Conservation (phyloP, 2,329 filamentous ascomycete genomes). For the Arthrobotrys sinensis region DNA sequence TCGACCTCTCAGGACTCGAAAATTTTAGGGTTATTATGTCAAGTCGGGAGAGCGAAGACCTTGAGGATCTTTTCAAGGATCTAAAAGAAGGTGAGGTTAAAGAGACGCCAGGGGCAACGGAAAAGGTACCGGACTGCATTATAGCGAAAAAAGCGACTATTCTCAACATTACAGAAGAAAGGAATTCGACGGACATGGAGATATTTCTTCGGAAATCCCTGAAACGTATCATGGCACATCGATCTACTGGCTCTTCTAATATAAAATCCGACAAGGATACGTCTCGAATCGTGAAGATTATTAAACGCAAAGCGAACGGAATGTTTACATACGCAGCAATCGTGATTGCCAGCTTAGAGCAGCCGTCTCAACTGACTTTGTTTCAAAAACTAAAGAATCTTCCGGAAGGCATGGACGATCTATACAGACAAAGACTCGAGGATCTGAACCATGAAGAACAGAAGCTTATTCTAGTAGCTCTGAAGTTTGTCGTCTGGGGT, state of each 20-base stretch:
- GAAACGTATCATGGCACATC: conserved; percentile 46
- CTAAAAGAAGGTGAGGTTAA: background rate
- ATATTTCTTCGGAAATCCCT: conserved; percentile 43
- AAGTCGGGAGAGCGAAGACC: conserved; percentile 43
- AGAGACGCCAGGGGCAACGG: background rate
- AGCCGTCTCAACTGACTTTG: conserved; percentile 51
- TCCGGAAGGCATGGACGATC: conserved; percentile 51
- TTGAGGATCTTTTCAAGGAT: conserved; percentile 32
- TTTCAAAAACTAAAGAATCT: conserved; percentile 50
- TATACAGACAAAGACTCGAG: conserved; percentile 49
- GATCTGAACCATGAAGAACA: conserved; percentile 50
- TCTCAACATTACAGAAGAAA: conserved; percentile 52
- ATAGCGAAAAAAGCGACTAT: conserved; percentile 36
- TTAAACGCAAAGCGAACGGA: conserved; percentile 56
- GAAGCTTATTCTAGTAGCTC: conserved; percentile 36
- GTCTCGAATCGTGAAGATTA: conserved; percentile 16
- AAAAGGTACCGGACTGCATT: conserved; percentile 14
- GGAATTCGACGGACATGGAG: conserved; percentile 50
- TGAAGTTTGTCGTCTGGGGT: conserved; percentile 48
- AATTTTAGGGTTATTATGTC: conserved; percentile 51
- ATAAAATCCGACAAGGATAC: conserved; percentile 36
- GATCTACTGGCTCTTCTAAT: conserved; percentile 3
- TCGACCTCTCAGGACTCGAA: conserved; percentile 12
- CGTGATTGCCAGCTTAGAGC: conserved; percentile 53
- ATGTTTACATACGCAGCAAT: conserved; percentile 58